Base-by-base conservation (phyloP, 1,284 basidiomycete species). In the Trametes sp. region DNA sequence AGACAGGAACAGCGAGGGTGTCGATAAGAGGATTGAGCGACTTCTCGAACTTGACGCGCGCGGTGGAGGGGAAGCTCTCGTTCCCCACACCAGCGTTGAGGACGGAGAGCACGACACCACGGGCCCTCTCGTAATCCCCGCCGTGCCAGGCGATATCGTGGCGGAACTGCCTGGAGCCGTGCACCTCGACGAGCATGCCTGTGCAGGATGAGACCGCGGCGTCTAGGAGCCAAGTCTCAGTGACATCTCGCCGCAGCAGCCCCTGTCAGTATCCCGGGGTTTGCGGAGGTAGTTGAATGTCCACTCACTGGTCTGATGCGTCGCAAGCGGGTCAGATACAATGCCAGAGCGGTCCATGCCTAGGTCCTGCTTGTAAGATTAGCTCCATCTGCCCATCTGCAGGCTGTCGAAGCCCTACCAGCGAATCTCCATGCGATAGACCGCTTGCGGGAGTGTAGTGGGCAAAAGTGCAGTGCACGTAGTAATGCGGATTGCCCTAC, bases 51-150 rank as follows among this genome's bases (percentile, higher is more conserved):
- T 53, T 66, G 52, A 69, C 66, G 10, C 61, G 65, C 4, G 68
- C 70, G 7, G 65, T 67, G 21, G 70, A 70, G 5, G 62, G 35
- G 54, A 66, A 65, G 6, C 14, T 24, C 2, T 23, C 35, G 56
- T 65, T 62, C 7, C 54, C 56, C 2, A 54, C 46, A 13, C 66
- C 63, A 6, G 69, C 63, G 36, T 67, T 67, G 61, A 66, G 62
- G 3, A 69, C 65, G 7, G 65, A 69, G 10, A 69, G 57, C 21
- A 71, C 61, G 4, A 68, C 54, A 0, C 64, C 70, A 14, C 54
- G 58, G 2, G 62, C 57, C n/a, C 64, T 65, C 35, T 71, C 70
- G 36, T 66, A 65, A 9, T 64, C 60, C 16, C 70, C 70, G 36
- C 66, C 59, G 48, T 63, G 60, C 69, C 70, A 71, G n/a, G 66